Evolutionary conservation across 2,329 filamentous ascomycete species (phyloP).

Genomic region (Colletotrichum lindemuthianum): DNA sequence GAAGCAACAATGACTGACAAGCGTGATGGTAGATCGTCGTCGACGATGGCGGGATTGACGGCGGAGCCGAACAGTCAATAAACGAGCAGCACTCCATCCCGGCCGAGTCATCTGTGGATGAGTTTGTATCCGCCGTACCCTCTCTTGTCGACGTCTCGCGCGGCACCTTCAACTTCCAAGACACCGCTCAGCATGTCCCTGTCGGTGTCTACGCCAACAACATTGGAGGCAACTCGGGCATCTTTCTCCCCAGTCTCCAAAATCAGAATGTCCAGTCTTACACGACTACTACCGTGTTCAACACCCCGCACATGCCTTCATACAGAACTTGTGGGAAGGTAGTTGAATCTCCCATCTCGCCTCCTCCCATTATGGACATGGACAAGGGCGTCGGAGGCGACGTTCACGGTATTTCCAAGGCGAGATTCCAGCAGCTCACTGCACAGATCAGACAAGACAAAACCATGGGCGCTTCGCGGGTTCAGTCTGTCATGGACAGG

Average conservation of each 20-base stretch:
- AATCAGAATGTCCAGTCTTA: not conserved
- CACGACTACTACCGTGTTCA: not conserved
- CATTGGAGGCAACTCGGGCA: not conserved
- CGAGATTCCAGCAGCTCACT: slow-evolving; percentile 23
- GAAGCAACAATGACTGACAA: slow-evolving; percentile 6
- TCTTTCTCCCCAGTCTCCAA: not conserved
- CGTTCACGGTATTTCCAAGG: slow-evolving; percentile 17
- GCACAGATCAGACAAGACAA: slow-evolving; percentile 6
- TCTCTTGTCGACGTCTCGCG: not conserved
- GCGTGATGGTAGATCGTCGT: slow-evolving; percentile 16
- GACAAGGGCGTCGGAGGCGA: not conserved
- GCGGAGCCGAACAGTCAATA: slow-evolving; percentile 38
- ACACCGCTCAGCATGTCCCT: not conserved
- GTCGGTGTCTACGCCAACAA: not conserved
- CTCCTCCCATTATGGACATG: not conserved
- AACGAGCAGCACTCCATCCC: slow-evolving; percentile 30
- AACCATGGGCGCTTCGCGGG: no score
- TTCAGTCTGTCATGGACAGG: no score
- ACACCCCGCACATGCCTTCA: not conserved
- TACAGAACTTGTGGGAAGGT: not conserved
- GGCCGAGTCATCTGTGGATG: not conserved
- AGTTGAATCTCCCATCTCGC: not conserved
- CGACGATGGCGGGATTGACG: slow-evolving; percentile 28
- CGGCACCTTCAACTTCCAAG: not conserved
- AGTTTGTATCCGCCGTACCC: not conserved